phyloP scores from a whole-genome alignment of 2,329 filamentous ascomycete species.

The Thelonectria blattea region DNA sequence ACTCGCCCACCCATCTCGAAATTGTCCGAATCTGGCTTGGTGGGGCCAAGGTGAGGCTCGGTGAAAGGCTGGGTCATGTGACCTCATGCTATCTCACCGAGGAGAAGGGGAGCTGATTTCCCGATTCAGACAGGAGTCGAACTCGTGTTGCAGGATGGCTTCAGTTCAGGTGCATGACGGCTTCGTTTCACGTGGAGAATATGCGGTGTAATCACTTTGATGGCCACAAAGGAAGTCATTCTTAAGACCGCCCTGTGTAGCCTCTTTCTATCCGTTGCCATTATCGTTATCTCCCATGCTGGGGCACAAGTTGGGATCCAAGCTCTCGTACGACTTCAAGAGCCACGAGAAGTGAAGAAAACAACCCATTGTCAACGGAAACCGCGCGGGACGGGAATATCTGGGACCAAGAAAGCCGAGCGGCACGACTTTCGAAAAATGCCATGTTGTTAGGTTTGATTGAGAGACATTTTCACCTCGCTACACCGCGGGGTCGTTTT shows the following conservation, averaged over 20 bases:
- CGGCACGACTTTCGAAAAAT: not conserved
- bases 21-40: constrained; percentile 20
- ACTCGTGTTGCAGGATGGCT: not conserved
- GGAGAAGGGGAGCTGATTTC: not conserved
- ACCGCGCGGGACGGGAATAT: not conserved
- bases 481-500: too few relatives aligned
- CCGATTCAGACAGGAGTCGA: not conserved
- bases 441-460: not conserved
- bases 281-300: not conserved
- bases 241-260: not conserved
- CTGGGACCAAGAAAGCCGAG: not conserved
- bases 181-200: not conserved
- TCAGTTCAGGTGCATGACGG: not conserved
- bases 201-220: not conserved
- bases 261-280: not conserved
- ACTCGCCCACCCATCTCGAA: constrained; percentile 17
- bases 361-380: too few relatives aligned
- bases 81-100: not conserved
- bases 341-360: not conserved
- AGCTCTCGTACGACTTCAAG: not conserved
- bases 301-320: not conserved
- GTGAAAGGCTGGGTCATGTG: constrained; percentile 29
- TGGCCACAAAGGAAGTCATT: not conserved
- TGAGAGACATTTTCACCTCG: constrained; percentile 3
- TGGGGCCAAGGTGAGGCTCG: constrained; percentile 16